Conservation (phyloP, 768 basidiomycete species). For the Tephrocybe rancida region DNA sequence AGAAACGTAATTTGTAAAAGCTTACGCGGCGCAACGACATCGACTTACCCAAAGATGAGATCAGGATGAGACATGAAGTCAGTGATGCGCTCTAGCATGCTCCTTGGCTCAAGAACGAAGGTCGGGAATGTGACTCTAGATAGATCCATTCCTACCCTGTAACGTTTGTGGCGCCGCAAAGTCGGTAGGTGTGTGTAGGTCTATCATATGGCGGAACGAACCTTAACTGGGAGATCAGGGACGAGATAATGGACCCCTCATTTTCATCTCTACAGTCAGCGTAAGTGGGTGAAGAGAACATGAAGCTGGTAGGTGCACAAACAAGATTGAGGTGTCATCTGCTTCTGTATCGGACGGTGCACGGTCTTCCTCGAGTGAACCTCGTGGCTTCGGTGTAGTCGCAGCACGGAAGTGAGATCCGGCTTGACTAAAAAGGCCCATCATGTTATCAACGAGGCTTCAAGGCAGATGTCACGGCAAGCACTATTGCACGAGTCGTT, state of each 20-base stretch:
- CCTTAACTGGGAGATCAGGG: slow-evolving; percentile 90
- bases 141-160: slow-evolving; percentile 95
- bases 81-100: slow-evolving; percentile 97
- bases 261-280: slow-evolving; percentile 75
- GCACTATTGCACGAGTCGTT: slow-evolving; percentile 1
- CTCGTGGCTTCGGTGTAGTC: slow-evolving; percentile 66
- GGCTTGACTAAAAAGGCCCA: slow-evolving; percentile 78
- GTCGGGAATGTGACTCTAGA: slow-evolving; percentile 92
- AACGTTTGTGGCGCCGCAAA: not conserved
- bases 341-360: slow-evolving; percentile 82
- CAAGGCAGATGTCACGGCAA: not conserved
- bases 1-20: not conserved
- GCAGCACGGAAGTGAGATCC: slow-evolving; percentile 57
- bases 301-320: slow-evolving; percentile 41
- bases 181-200: slow-evolving; percentile 4
- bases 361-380: slow-evolving; percentile 63
- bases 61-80: slow-evolving; percentile 99
- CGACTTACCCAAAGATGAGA: slow-evolving; percentile 87
- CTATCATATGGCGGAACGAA: slow-evolving; percentile 28
- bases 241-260: slow-evolving; percentile 88
- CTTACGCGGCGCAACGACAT: slow-evolving; percentile 1
- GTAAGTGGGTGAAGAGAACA: slow-evolving; percentile 37
- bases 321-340: slow-evolving; percentile 90
- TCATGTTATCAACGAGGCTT: slow-evolving; percentile 47
- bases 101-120: slow-evolving; percentile 95